These are phyloP conservation scores for Ceratonia siliqua DNA, from an alignment of 306 rosid genomes.

Conservation along the genomic window DNA sequence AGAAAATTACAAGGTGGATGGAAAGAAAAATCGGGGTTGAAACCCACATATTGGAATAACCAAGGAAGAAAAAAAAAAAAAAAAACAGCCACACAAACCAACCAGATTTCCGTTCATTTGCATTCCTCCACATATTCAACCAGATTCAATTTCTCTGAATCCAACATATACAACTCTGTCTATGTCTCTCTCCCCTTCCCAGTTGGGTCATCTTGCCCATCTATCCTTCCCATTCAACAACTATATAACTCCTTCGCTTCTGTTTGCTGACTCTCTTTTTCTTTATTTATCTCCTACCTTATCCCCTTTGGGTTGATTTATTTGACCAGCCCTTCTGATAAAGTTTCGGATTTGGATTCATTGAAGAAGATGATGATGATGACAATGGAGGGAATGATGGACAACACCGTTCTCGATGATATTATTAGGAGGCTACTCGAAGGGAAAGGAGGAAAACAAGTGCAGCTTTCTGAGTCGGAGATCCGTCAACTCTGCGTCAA, in stretches of 20 bases:
- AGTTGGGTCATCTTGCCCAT: constrained; percentile 31
- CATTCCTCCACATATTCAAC: not conserved
- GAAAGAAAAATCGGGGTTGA: not conserved
- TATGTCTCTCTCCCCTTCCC: not conserved
- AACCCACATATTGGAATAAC: not conserved
- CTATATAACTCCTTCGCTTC: not conserved
- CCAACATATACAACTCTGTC: not conserved
- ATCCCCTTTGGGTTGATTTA: not conserved
- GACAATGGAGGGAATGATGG: constrained; percentile 92
- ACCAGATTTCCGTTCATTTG: constrained; percentile 15
- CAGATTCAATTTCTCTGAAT: not conserved
- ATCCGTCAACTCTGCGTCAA: constrained; percentile 97
- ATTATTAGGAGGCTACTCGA: constrained; percentile 81
- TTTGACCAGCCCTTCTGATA: not conserved
- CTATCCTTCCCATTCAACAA: constrained; percentile 19
- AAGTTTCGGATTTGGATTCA: not conserved
- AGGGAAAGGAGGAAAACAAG: constrained; percentile 89
- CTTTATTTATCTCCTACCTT: constrained; percentile 36
- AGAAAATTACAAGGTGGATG: not conserved
- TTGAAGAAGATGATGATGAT: constrained; percentile 56
- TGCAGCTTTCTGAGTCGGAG: constrained; percentile 93
- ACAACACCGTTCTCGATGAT: constrained; percentile 65
- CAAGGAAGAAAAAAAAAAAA: not conserved
- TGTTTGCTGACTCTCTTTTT: constrained; percentile 2
- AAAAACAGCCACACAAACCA: not conserved